Conservation (phyloP, 176 grass and related monocot species). For the barley (Hordeum vulgare) region DNA sequence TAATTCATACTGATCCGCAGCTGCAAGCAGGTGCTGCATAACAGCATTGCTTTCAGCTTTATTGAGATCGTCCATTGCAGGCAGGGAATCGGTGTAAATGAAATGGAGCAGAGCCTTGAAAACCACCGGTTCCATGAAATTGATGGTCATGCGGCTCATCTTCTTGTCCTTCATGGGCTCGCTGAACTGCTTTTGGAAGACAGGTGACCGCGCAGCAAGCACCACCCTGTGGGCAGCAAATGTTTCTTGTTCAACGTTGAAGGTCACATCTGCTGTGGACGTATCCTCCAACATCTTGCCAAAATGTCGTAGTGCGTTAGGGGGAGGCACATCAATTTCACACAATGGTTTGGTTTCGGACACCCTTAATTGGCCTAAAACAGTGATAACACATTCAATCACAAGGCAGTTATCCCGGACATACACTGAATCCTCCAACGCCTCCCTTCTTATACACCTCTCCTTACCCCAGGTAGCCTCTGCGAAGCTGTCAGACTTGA, state of each 20-base stretch:
- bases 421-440: conserved; percentile 7
- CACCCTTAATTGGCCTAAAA: neutral
- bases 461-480: neutral
- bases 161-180: neutral
- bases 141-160: neutral
- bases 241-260: conserved; percentile 2
- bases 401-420: conserved; percentile 8
- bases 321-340: neutral
- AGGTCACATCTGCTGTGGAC: conserved; percentile 12
- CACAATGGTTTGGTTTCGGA: neutral
- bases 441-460: neutral
- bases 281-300: neutral
- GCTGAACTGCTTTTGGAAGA: conserved; percentile 27
- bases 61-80: neutral
- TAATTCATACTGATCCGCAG: conserved; percentile 19
- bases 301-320: conserved; percentile 7
- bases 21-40: conserved; percentile 12
- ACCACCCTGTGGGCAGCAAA: conserved; percentile 25
- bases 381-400: conserved; percentile 21
- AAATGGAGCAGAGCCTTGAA: conserved; percentile 36
- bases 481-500: neutral
- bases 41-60: neutral
- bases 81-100: conserved; percentile 29
- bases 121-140: conserved; percentile 16
- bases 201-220: conserved; percentile 28